Base-by-base conservation (phyloP, 2,329 filamentous ascomycete species). In the Arthrobotrys conoides region DNA sequence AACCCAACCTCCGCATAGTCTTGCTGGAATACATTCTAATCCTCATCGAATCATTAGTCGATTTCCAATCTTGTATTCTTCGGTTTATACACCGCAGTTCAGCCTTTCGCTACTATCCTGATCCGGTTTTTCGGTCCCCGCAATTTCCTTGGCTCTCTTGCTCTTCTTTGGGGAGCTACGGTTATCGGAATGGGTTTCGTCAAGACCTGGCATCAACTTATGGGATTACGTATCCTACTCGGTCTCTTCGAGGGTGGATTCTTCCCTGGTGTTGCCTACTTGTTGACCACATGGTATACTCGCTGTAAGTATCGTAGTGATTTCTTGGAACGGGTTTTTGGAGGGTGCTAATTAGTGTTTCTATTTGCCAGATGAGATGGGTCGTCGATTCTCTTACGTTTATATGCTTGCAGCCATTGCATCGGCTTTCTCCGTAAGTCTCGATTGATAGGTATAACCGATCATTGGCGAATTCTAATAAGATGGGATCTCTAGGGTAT, bases 201-300 rank as follows among this genome's bases (percentile, higher is more conserved):
- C 49, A 84, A 87, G 46, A 84, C 84, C 14, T 91, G 87, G 84
- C 81, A 83, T 0, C 83, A 87, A 27, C 83, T 92, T 71, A 85
- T 89, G 0, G 89, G 85, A 0, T 83, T 90, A 46, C 85, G 91
- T 44, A 84, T 90, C 0, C 66, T 92, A 0, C 86, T 92, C 14
- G 91, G 91, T 57, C 80, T 90, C 1, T 86, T 92, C 22, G 91
- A 93, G 83, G 70, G 70, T 20, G 89, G 91, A 0, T 92, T 91
- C 84, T 93, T 93, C 83, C 91, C 91, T 0, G 88, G 89, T 66
- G 91, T 88, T 66, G 90, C 92, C 0, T 93, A 92, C 82, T 85
- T 93, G 6, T 87, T 93, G 14, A 91, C 89, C 75, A 92, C 90
- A 41, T 93, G 91, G 91, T 92, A 92, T 82, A 90, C 90, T 0